Conservation (phyloP, 2,329 filamentous ascomycete genomes). For the Didymella pomorum region DNA sequence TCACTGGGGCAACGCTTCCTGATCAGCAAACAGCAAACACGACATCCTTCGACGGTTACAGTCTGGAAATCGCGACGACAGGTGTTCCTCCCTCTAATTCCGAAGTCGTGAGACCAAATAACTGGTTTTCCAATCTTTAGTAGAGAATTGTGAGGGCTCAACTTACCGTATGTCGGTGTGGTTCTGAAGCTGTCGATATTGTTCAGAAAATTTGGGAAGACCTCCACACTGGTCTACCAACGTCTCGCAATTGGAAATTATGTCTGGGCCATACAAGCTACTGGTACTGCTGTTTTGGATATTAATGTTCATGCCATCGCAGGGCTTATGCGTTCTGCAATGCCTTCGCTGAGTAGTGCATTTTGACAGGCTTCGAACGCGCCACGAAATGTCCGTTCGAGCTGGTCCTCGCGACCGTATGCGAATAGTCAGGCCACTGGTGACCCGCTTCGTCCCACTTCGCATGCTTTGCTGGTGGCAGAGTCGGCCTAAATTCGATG, state of each 20-base stretch:
- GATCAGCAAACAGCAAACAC: slow-evolving; percentile 28
- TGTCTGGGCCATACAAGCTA: background rate
- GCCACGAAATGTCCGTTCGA: background rate
- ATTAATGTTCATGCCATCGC: too few species aligned
- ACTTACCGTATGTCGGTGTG: too few species aligned
- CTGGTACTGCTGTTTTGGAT: too few species aligned
- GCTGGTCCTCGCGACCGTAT: background rate
- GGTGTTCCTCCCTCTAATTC: background rate
- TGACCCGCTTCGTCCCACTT: background rate
- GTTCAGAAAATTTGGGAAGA: too few species aligned
- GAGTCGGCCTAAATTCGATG: background rate
- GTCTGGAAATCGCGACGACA: background rate
- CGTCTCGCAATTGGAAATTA: too few species aligned
- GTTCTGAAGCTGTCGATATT: background rate
- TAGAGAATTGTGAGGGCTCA: too few species aligned
- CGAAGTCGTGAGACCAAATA: too few species aligned
- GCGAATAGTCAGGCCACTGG: background rate
- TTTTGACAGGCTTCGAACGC: background rate
- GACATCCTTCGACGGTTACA: background rate
- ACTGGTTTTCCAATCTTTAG: too few species aligned
- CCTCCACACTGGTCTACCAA: background rate
- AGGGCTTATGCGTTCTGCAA: background rate
- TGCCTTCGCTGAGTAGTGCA: background rate
- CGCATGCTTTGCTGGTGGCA: background rate
- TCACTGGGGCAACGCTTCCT: slow-evolving; percentile 28